Conservation (phyloP, 2,329 filamentous ascomycete species). For the Curvularia sp. region DNA sequence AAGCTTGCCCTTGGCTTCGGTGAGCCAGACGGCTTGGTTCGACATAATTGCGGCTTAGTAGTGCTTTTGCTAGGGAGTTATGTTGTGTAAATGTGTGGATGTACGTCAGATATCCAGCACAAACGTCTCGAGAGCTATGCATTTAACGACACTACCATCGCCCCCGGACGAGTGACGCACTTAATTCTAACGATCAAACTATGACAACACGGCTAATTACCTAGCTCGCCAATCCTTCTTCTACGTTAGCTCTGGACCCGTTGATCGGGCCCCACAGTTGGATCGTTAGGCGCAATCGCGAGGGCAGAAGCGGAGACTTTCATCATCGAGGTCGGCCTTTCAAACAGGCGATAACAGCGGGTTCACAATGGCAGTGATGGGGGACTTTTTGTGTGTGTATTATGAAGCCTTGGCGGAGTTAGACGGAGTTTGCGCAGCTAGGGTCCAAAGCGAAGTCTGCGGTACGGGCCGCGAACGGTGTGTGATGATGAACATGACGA, state of each 20-base stretch:
- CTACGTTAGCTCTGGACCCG: not conserved
- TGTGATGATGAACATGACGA: not conserved
- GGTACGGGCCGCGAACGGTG: not conserved
- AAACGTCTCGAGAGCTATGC: too few species aligned
- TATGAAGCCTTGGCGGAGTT: constrained; percentile 10
- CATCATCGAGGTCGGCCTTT: too few species aligned
- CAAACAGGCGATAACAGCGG: too few species aligned
- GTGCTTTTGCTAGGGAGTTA: not conserved
- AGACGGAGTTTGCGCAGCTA: not conserved
- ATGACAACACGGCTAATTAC: not conserved
- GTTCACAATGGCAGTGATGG: too few species aligned
- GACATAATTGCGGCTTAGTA: constrained; percentile 19
- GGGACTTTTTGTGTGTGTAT: not conserved
- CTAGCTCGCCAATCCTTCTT: constrained; percentile 1
- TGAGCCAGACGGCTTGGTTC: constrained; percentile 46
- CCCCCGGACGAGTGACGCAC: not conserved
- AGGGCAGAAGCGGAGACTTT: too few species aligned
- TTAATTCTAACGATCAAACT: not conserved
- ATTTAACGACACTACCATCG: not conserved
- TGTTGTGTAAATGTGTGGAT: not conserved
- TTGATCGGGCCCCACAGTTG: constrained; percentile 5
- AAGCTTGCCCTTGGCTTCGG: constrained; percentile 37
- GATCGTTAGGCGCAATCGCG: not conserved
- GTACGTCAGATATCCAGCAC: not conserved
- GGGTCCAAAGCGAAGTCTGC: not conserved